Evolutionary conservation across 2,329 filamentous ascomycete genomes (phyloP), one percentile per base, ranked within the genome.

Genomic region (Fusarium sp.): DNA sequence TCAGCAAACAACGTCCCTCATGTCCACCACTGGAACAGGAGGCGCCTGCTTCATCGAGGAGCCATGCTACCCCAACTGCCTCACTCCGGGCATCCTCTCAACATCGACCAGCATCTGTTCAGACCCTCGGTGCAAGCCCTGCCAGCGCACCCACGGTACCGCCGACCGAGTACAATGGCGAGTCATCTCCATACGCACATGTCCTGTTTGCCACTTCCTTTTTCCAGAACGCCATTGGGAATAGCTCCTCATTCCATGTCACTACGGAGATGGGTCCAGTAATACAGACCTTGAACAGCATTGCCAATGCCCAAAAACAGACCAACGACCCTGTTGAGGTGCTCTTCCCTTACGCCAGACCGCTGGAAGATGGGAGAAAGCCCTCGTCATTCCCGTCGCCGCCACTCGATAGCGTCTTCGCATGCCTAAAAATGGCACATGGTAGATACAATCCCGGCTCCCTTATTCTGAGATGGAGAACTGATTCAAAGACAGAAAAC

Each of bases 191-290:
- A 8, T 11, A 37, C 14, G 54, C 77, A 2, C 77, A 78, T 10
- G 72, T 75, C 8, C 69, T 76, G 3, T 76, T 74, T 8, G 78
- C 78, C 5, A 74, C 69, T 18, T 65, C 27, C 25, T 78, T 79
- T 43, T 66, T 79, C 20, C 74, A 78, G 39, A 72, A 72, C 30
- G 73, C 72, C 18, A 65, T 79, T 30, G 69, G 59, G 41, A 74
- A 66, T 20, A 73, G 65, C 8, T 60, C 67, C 3, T 67, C 66
- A 1, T 56, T 64, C 2, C 68, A 76, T 11, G 60, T 77, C 13
- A 70, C 72, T 0, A 45, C 58, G 3, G 78, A 77, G 27, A 79
- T 79, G 74, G 67, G 64, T 16, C 34, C 54, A 4, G 54, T 57
- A 5, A 23, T 57, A 25, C 32, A 57, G 10, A 35, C 54, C 16